These are phyloP conservation scores for Aspergillus egyptiacus DNA, from an alignment of 495 filamentous ascomycete genomes.

Conservation along the genomic window DNA sequence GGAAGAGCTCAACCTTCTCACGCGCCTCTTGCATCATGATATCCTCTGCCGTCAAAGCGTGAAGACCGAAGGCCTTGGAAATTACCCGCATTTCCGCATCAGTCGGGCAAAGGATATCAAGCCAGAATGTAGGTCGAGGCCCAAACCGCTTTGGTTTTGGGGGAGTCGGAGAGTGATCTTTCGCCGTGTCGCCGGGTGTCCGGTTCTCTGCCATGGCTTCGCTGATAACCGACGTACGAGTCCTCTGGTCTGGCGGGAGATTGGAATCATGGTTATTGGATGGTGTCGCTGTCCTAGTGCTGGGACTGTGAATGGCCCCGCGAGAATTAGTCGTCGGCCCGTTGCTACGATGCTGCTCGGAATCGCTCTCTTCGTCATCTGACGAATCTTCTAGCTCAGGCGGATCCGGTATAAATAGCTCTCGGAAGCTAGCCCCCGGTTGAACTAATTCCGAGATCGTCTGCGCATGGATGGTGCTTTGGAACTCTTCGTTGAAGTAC, in stretches of 20 bases:
- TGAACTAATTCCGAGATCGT: constrained; percentile 88
- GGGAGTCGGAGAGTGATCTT: constrained; percentile 19
- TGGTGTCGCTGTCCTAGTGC: constrained; percentile 1
- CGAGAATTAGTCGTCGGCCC: constrained; percentile 17
- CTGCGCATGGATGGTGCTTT: constrained; percentile 89
- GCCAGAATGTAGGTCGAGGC: constrained; percentile 89
- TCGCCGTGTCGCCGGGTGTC: constrained; percentile 16
- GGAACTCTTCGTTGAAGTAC: constrained; percentile 96
- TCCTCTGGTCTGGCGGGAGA: constrained; percentile 3
- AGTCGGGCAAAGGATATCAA: constrained; percentile 85
- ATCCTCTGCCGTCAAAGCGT: constrained; percentile 90
- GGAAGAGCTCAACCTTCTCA: constrained; percentile 96
- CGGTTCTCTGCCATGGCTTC: constrained; percentile 30
- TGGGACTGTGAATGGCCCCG: constrained; percentile 1
- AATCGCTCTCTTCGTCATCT: constrained; percentile 61
- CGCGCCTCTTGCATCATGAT: constrained; percentile 96
- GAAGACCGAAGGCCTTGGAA: constrained; percentile 88
- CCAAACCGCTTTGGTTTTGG: constrained; percentile 65
- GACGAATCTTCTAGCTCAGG: constrained; percentile 57
- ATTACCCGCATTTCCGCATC: constrained; percentile 89
- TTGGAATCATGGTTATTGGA: constrained; percentile 10
- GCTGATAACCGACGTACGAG: constrained; percentile 27
- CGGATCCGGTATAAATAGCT: constrained; percentile 77
- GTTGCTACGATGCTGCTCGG: constrained; percentile 29
- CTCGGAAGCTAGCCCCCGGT: constrained; percentile 71